Evolutionary conservation across 2,329 filamentous ascomycete species (phyloP), one percentile per base, ranked within the genome.

Genomic region (Myriangium duriaei): DNA sequence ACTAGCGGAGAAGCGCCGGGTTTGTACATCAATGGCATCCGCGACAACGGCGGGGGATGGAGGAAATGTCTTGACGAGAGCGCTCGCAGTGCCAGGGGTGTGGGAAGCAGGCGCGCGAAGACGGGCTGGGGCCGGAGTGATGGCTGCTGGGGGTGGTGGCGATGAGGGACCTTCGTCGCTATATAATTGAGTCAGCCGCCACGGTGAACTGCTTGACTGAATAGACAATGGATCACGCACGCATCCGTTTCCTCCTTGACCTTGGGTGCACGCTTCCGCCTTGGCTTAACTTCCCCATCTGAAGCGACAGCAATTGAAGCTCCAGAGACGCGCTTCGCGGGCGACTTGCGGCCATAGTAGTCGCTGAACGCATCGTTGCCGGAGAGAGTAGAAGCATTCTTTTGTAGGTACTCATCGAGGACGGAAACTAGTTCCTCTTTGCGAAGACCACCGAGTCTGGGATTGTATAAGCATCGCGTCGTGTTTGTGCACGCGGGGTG

Each of bases 41-140:
- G 79, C 81, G 24, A 93, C 77, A 43, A 81, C 76, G 29, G 81
- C 78, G 4, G 86, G 86, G 2, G 84, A 86, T 6, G 84, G 76
- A 14, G 84, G 84, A 36, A 92, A 67, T n/a, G 78, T 24, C 19
- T 30, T 36, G 30, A 29, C 47, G 45, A 21, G 48, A 45, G 32
- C 37, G 40, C 21, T 45, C 37, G 32, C 44, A 45, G 36, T 42
- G 32, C 30, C 34, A 34, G 35, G 47, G 11, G 48, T 38, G 14
- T 40, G 34, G 21, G 21, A 7, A 19, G 43, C 48, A 7, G 50
- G 48, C 15, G 50, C 51, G 39, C 48, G 48, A 11, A 12, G 28
- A 10, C 21, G 47, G 21, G 56, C 41, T 34, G 58, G 45, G 34
- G 53, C 52, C 3, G 61, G 60, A 3, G 56, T 60, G 15, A 69